Percentiles rank a stretch among this genome's conserved stretches.
Conservation (phyloP, 1,284 basidiomycete species). For the Athelia sp. region DNA sequence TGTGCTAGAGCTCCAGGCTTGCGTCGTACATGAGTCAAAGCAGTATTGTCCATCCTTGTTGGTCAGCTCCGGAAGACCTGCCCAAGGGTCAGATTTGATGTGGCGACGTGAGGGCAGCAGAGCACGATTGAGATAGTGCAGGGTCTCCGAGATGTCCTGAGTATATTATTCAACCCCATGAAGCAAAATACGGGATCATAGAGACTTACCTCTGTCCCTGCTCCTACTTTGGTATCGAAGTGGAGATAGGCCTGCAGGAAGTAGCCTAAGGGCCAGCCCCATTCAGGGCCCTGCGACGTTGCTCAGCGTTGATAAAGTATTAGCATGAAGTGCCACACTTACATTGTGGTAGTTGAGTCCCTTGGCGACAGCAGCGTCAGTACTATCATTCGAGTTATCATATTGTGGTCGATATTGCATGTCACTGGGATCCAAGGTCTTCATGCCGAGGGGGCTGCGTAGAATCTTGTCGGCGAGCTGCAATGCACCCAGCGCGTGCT, state of each 20-base stretch:
- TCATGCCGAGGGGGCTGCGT: conserved; percentile 87
- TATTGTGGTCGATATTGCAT: conserved; percentile 86
- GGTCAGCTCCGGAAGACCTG: conserved; percentile 88
- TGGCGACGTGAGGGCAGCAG: conserved; percentile 69
- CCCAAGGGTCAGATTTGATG: conserved; percentile 81
- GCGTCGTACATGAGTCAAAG: conserved; percentile 83
- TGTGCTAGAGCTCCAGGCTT: conserved; percentile 91
- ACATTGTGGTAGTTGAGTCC: conserved; percentile 88
- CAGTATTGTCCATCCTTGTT: conserved; percentile 82
- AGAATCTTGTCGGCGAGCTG: conserved; percentile 73
- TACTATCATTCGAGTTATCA: conserved; percentile 87
- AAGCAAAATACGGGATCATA: background rate
- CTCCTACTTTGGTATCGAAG: conserved; percentile 67
- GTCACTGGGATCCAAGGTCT: conserved; percentile 84
- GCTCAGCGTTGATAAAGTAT: conserved; percentile 1
- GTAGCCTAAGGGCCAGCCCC: conserved; percentile 94
- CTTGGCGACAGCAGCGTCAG: conserved; percentile 81
- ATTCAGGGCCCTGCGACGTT: conserved; percentile 68
- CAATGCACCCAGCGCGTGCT: conserved; percentile 77
- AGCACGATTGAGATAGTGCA: conserved; percentile 74
- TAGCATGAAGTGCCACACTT: conserved; percentile 18
- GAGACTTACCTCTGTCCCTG: conserved; percentile 58
- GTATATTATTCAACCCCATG: conserved; percentile 1
- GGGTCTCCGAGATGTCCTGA: conserved; percentile 65
- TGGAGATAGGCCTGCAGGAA: conserved; percentile 90